Evolutionary conservation across 2,329 filamentous ascomycete genomes (phyloP), one percentile per base, ranked within the genome.

Genomic region (Leptographium radiaticola): DNA sequence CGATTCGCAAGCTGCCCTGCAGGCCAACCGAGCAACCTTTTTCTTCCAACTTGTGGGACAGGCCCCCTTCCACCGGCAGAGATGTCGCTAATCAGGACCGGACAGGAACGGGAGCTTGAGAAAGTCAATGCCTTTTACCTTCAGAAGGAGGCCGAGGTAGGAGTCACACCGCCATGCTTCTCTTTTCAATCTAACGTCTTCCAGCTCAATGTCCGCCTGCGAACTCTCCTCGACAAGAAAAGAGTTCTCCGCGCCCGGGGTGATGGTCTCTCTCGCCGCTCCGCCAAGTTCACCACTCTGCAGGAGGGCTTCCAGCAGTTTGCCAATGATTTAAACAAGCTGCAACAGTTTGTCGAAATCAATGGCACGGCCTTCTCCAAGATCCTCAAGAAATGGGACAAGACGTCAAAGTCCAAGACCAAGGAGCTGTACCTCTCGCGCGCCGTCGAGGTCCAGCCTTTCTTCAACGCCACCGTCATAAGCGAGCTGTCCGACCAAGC

Each of bases 361-460:
- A 98, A 98, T 66, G 91, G 93, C 64, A 96, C 89, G 2, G 93
- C 90, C 16, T 96, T 97, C 67, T 96, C 91, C 33, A 98, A 98
- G 69, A 98, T 98, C 56, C 73, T 98, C 59, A 98, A 98, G 72
- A 98, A 98, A 80, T 98, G 93, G 93, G 93, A 98, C 71, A 98
- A 98, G 79, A 96, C 90, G 1, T 96, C 91, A 61, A 98, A 97
- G 77, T 97, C 91, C 51, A 91, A 91, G 68, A 96, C 93, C 56
- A 98, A 98, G 69, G 93, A 97, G 71, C 79, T 97, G 43, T 98
- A 97, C 66, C 82, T 98, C 39, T 94, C 94, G 11, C 80, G 93
- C 56, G 93, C 93, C 10, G 91, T 98, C 58, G 93, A 98, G 68
- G 90, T 97, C 9, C 93, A 97, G 64, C 93, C 93, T 8, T 97